A percentile compares a stretch with the other conserved stretches of the same genome.
Conservation (phyloP, 371 early-diverging fungal genomes). For the Umbelopsis sp. region DNA sequence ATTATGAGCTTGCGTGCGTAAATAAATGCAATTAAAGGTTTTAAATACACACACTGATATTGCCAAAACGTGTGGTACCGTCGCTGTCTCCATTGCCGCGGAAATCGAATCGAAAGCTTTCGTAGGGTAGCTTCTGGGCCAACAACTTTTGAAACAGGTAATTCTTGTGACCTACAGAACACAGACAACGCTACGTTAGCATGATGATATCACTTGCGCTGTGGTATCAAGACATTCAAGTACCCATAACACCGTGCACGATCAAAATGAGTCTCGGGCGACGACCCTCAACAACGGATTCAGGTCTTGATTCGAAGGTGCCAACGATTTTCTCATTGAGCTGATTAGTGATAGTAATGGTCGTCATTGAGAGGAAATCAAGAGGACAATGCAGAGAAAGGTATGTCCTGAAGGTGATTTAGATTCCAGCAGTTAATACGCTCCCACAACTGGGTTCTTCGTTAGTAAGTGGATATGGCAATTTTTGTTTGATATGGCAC, state of each 20-base stretch:
- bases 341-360: conserved; percentile 33
- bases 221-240: background rate
- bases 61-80: conserved; percentile 54
- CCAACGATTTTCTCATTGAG: conserved; percentile 46
- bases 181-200: background rate
- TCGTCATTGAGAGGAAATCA: conserved; percentile 28
- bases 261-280: conserved; percentile 40
- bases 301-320: conserved; percentile 38
- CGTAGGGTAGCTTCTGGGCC: conserved; percentile 52
- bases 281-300: conserved; percentile 21
- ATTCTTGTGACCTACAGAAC: conserved; percentile 58
- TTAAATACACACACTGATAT: conserved; percentile 37
- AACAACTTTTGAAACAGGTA: conserved; percentile 63
- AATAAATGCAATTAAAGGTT: conserved; percentile 6
- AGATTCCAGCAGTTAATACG: background rate
- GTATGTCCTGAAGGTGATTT: background rate
- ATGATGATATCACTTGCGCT: background rate
- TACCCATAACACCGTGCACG: conserved; percentile 47
- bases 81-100: conserved; percentile 64
- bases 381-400: background rate
- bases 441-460: background rate
- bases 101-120: conserved; percentile 64
- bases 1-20: background rate
- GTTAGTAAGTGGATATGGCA: too few species aligned
- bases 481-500: conserved; percentile 2